Evolutionary conservation across 495 filamentous ascomycete species (phyloP).

Genomic region (Aspergillus olivimuriae): DNA sequence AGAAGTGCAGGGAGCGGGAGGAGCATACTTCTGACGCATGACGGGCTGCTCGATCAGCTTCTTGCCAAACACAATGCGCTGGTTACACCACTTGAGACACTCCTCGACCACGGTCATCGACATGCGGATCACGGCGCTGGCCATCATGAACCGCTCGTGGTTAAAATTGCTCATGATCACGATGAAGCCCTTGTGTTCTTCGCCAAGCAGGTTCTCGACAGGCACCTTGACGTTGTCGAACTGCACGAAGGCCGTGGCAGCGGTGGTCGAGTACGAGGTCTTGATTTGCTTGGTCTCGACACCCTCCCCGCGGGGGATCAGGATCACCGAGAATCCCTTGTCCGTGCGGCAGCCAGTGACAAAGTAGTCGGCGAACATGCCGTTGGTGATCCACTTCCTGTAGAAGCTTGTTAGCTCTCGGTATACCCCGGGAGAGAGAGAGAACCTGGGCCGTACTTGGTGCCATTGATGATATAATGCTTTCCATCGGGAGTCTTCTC

Average conservation of each 20-base stretch:
- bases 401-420: background rate
- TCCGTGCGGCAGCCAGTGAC: slow-evolving; percentile 74
- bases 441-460: slow-evolving; percentile 43
- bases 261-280: slow-evolving; percentile 75
- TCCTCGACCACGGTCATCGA: slow-evolving; percentile 71
- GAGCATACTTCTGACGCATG: slow-evolving; percentile 67
- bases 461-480: slow-evolving; percentile 81
- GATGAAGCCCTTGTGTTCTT: slow-evolving; percentile 81
- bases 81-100: slow-evolving; percentile 84
- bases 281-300: slow-evolving; percentile 77
- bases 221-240: slow-evolving; percentile 87
- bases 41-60: slow-evolving; percentile 75
- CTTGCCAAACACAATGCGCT: slow-evolving; percentile 81
- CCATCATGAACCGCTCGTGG: slow-evolving; percentile 72
- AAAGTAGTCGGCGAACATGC: slow-evolving; percentile 78
- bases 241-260: slow-evolving; percentile 73
- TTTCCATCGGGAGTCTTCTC: slow-evolving; percentile 76
- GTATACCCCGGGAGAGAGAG: no score
- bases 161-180: slow-evolving; percentile 89
- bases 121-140: slow-evolving; percentile 55
- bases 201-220: slow-evolving; percentile 68
- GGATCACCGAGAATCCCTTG: slow-evolving; percentile 73
- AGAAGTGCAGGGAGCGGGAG: background rate
- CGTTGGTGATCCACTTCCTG: slow-evolving; percentile 89
- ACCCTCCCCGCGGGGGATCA: slow-evolving; percentile 64